These are phyloP conservation scores for Hirsutella rhossiliensis DNA, from an alignment of 2,329 filamentous ascomycete genomes.

Conservation along the genomic window DNA sequence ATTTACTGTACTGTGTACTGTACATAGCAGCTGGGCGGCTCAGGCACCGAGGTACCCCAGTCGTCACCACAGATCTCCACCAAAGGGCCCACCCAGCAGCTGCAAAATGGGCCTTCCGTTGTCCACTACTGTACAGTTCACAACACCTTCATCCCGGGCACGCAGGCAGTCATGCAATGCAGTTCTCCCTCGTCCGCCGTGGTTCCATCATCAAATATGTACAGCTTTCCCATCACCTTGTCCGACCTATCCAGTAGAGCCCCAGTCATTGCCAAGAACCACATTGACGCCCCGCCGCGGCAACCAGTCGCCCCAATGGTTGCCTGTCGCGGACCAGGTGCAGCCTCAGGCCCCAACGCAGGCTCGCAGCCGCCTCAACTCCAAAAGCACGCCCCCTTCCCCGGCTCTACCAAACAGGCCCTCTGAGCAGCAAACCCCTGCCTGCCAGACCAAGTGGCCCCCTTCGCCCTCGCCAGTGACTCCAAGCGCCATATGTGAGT, in stretches of 20 bases:
- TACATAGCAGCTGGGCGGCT: too few relatives aligned
- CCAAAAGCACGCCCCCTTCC: neutral
- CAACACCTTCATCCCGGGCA: neutral
- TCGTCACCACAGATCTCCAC: too few relatives aligned
- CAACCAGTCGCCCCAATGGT: too few relatives aligned
- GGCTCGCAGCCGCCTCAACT: neutral
- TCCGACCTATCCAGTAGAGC: conserved; percentile 9
- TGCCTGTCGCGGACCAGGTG: neutral
- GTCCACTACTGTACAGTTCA: too few relatives aligned
- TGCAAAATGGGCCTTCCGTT: too few relatives aligned
- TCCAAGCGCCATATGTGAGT: conserved; percentile 29
- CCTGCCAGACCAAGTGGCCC: conserved; percentile 16
- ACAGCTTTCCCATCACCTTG: conserved; percentile 23
- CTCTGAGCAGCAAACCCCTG: conserved; percentile 21
- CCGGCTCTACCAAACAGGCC: neutral
- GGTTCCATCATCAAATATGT: conserved; percentile 27
- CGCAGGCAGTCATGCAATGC: conserved; percentile 10
- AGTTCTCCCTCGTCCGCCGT: conserved; percentile 13
- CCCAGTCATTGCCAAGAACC: conserved; percentile 3
- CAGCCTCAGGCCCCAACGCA: neutral
- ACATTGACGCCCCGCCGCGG: neutral
- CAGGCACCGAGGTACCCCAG: too few relatives aligned
- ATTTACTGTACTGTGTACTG: too few relatives aligned
- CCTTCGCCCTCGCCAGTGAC: conserved; percentile 23
- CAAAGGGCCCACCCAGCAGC: too few relatives aligned